Conservation (phyloP, 1,284 basidiomycete genomes). For the Fistulinella cinereoalba region DNA sequence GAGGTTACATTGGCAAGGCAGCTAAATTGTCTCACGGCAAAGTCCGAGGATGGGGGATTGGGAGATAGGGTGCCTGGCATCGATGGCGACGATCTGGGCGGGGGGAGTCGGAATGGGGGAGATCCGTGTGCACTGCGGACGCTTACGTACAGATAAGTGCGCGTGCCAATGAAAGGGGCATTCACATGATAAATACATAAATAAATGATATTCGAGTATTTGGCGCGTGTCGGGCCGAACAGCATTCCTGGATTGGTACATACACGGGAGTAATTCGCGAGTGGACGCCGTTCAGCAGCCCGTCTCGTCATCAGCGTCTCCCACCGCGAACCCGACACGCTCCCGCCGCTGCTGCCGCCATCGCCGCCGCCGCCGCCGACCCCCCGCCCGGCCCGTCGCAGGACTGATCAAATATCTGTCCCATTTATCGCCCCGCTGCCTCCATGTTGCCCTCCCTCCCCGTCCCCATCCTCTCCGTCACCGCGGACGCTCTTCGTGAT, state of each 20-base stretch:
- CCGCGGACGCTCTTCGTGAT: constrained; percentile 60
- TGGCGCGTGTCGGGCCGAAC: constrained; percentile 15
- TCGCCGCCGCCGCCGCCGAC: constrained; percentile 13
- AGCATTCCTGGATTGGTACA: constrained; percentile 6
- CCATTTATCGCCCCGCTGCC: neutral
- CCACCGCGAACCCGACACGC: constrained; percentile 15
- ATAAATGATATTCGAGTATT: neutral
- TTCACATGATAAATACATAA: neutral
- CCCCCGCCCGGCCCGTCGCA: neutral
- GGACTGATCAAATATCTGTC: neutral
- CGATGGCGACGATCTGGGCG: constrained; percentile 16
- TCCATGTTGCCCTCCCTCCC: constrained; percentile 53
- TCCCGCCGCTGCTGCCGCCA: constrained; percentile 2
- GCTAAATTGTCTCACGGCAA: constrained; percentile 2
- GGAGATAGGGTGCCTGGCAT: constrained; percentile 21
- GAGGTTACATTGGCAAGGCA: too few relatives aligned
- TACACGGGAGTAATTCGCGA: constrained; percentile 23
- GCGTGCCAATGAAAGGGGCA: constrained; percentile 4
- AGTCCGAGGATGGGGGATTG: constrained; percentile 17
- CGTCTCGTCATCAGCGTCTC: constrained; percentile 16
- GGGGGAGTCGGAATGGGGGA: constrained; percentile 13
- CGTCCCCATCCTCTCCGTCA: constrained; percentile 59
- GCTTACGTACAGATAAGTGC: neutral
- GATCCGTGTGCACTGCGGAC: too few relatives aligned
- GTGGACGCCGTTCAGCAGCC: constrained; percentile 14